phyloP scores from a whole-genome alignment of 2,329 filamentous ascomycete genomes.

The Claviceps sorghi region DNA sequence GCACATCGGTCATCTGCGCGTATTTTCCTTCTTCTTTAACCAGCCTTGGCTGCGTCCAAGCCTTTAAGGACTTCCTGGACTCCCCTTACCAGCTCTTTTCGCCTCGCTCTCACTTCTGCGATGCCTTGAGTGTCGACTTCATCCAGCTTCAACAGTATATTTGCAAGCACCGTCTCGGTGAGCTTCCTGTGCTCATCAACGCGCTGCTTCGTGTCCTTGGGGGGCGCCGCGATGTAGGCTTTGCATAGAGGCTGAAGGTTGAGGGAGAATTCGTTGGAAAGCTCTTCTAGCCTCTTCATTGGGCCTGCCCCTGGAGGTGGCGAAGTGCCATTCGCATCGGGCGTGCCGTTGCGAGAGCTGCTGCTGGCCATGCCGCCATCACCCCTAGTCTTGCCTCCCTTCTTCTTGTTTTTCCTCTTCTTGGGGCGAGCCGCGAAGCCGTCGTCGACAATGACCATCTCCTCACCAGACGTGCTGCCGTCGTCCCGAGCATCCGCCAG shows the following conservation, averaged over 20 bases:
- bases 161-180: constrained; percentile 61
- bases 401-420: constrained; percentile 29
- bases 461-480: constrained; percentile 26
- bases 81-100: constrained; percentile 60
- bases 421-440: constrained; percentile 23
- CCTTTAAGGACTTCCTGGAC: constrained; percentile 52
- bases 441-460: constrained; percentile 26
- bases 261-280: constrained; percentile 48
- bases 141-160: constrained; percentile 64
- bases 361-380: constrained; percentile 28
- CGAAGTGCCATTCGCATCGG: constrained; percentile 19
- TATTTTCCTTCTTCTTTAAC: not conserved
- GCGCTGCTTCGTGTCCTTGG: constrained; percentile 50
- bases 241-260: constrained; percentile 52
- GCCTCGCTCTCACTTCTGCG: constrained; percentile 43
- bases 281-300: constrained; percentile 48
- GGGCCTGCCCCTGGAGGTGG: constrained; percentile 20
- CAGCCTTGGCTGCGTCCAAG: constrained; percentile 37
- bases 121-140: constrained; percentile 61
- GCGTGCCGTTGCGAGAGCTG: constrained; percentile 27
- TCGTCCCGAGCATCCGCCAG: constrained; percentile 24
- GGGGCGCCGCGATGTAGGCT: constrained; percentile 47
- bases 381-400: constrained; percentile 20
- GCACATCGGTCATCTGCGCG: not conserved
- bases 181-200: constrained; percentile 62